Conservation (phyloP, 345 rosid species). For the Acer yangbiense region DNA sequence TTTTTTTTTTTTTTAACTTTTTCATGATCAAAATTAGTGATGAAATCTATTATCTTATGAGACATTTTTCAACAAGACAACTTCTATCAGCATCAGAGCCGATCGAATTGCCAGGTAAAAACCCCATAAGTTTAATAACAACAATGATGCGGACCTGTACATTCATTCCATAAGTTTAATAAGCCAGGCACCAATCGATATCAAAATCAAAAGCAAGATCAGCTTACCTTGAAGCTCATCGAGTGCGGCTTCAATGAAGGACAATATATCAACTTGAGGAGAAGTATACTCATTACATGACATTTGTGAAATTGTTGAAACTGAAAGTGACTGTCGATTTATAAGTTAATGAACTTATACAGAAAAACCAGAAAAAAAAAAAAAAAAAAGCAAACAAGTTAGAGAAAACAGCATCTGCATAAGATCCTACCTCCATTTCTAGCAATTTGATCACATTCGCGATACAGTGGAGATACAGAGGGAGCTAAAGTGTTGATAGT, state of each 20-base stretch:
- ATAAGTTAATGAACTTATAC: constrained; percentile 35
- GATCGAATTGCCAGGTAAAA: too few relatives aligned
- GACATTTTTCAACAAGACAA: too few relatives aligned
- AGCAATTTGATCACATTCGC: constrained; percentile 9
- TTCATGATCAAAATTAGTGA: too few relatives aligned
- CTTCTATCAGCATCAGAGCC: too few relatives aligned
- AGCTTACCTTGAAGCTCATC: constrained; percentile 59
- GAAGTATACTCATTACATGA: constrained; percentile 32
- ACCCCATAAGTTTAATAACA: constrained; percentile 25
- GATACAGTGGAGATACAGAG: constrained; percentile 23
- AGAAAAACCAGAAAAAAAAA: too few relatives aligned
- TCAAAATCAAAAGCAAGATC: neutral
- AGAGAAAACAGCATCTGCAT: constrained; percentile 37
- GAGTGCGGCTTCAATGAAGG: constrained; percentile 51
- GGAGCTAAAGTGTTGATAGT: constrained; percentile 21
- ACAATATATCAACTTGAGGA: constrained; percentile 39
- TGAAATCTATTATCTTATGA: too few relatives aligned
- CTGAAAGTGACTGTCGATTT: constrained; percentile 50
- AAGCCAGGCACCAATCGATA: neutral
- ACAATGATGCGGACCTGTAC: constrained; percentile 63
- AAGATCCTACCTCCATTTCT: constrained; percentile 14
- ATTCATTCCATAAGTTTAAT: constrained; percentile 6
- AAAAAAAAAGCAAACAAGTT: too few relatives aligned
- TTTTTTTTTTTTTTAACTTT: too few relatives aligned
- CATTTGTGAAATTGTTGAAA: constrained; percentile 45